A percentile compares a stretch with the other conserved stretches of the same genome.
Evolutionary conservation across 768 basidiomycete genomes (phyloP).

Genomic region (Podaxis sp.): DNA sequence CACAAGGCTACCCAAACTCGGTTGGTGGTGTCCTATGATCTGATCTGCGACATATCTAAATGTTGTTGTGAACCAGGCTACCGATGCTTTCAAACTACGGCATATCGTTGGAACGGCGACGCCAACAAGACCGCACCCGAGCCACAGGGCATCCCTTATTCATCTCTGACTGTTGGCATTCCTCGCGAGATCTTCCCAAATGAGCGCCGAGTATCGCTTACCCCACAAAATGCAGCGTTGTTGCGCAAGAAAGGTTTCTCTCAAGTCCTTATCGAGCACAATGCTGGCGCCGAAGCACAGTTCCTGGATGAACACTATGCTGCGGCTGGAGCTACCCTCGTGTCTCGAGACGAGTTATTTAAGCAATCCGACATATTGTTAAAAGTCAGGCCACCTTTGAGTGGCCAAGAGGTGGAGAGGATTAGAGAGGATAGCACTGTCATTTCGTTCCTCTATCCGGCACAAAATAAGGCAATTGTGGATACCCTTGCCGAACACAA

Average conservation of each 20-base stretch:
- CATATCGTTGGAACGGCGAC: constrained; percentile 25
- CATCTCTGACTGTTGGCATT: constrained; percentile 71
- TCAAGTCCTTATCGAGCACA: constrained; percentile 69
- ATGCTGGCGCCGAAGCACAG: constrained; percentile 71
- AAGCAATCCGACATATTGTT: constrained; percentile 72
- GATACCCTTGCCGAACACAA: constrained; percentile 66
- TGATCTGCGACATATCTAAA: background rate
- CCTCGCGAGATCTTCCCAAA: constrained; percentile 76
- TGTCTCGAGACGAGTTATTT: constrained; percentile 72
- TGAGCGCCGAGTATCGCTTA: constrained; percentile 79
- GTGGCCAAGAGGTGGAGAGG: constrained; percentile 56
- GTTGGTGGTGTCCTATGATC: background rate
- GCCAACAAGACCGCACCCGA: constrained; percentile 27
- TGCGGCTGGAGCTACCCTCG: constrained; percentile 77
- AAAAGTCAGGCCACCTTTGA: constrained; percentile 79
- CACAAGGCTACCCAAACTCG: constrained; percentile 8
- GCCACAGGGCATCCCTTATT: constrained; percentile 55
- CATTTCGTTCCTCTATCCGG: constrained; percentile 83
- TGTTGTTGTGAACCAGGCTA: constrained; percentile 23
- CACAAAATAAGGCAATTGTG: constrained; percentile 75
- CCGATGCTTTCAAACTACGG: constrained; percentile 34
- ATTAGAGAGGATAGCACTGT: constrained; percentile 77
- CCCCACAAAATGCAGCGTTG: constrained; percentile 73
- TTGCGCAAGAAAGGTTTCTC: constrained; percentile 83
- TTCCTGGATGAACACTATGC: constrained; percentile 81